A percentile compares a stretch with the other conserved stretches of the same genome.
These are phyloP conservation scores for Eucalyptus guilfoylei DNA, from an alignment of 345 rosid species.

Conservation along the genomic window DNA sequence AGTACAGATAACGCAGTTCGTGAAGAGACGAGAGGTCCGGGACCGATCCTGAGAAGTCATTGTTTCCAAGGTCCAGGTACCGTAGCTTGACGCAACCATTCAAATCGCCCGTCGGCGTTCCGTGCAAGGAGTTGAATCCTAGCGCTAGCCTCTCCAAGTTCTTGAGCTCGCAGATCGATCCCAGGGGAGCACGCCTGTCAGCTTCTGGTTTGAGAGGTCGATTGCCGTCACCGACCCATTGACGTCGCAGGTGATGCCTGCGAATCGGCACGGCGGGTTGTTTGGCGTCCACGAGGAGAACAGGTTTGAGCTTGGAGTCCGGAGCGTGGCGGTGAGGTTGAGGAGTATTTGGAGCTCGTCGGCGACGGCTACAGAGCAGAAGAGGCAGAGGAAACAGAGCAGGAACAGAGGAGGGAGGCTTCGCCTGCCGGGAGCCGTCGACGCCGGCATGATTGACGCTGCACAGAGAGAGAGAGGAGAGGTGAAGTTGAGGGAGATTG, in stretches of 20 bases:
- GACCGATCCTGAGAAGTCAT: conserved; percentile 42
- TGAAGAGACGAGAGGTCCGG: conserved; percentile 45
- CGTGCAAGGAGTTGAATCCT: conserved; percentile 47
- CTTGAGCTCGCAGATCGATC: conserved; percentile 44
- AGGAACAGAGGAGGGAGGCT: background rate
- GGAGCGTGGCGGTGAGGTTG: conserved; percentile 27
- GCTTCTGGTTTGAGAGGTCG: conserved; percentile 40
- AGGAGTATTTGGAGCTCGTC: conserved; percentile 50
- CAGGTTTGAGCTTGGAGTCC: conserved; percentile 4
- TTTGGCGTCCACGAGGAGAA: conserved; percentile 45
- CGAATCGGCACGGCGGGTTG: conserved; percentile 25
- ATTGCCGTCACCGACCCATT: conserved; percentile 39
- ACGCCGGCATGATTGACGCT: background rate
- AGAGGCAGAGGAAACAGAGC: conserved; percentile 10
- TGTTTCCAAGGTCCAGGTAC: conserved; percentile 74
- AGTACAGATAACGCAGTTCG: conserved; percentile 33
- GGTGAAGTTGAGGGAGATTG: background rate
- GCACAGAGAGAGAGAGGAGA: background rate
- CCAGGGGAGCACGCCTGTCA: conserved; percentile 37
- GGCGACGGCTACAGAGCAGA: conserved; percentile 7
- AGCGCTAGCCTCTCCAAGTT: conserved; percentile 52
- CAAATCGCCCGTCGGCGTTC: conserved; percentile 21
- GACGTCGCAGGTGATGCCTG: conserved; percentile 50
- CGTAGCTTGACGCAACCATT: conserved; percentile 35
- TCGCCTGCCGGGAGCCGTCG: background rate